Base-by-base conservation (phyloP, 345 rosid species). In the Cardamine chenopodiifolia region DNA sequence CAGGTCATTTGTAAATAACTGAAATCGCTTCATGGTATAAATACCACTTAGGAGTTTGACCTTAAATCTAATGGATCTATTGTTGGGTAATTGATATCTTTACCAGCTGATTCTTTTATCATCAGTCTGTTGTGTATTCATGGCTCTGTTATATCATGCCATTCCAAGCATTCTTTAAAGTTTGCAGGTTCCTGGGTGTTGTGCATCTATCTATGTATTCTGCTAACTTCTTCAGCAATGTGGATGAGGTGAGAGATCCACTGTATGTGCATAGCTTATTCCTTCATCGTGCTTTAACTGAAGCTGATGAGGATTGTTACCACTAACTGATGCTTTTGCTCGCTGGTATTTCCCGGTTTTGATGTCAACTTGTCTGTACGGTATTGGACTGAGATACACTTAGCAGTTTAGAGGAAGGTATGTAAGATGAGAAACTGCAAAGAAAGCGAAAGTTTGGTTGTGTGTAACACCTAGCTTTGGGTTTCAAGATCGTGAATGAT, bases 381-480 rank as follows among this genome's bases (percentile, higher is more conserved):
- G 64, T 40, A 29, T 53, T 18, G 20, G 20, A 72, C 6, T 28
- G 62, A 71, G 31, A 61, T 25, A 23, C 11, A 71, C 9, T 2
- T 34, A 10, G 28, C 40, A 35, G 40, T 71, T 7, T 23, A 71
- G 39, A 34, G 18, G 12, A 47, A 60, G 32, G 56, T 7, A 23
- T 45, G 34, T 47, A 4, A 32, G 20, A 52, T 39, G 52, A 34
- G 10, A 76, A 52, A 61, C 70, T 61, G 79, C 45, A 62, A 34
- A 76, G 75, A 76, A 76, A 76, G 75, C 49, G 70, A 76, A 76
- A 76, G 75, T 55, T 76, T 76, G 80, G 80, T 55, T 50, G 9
- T 49, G 78, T 68, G 75, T 8, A 62, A 70, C 6, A 53, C 70
- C 12, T 58, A 76, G 75, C 75, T 54, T 70, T 70, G 34, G 18